Evolutionary conservation across 2,329 filamentous ascomycete species (phyloP).

Genomic region (Catunica adiposa): DNA sequence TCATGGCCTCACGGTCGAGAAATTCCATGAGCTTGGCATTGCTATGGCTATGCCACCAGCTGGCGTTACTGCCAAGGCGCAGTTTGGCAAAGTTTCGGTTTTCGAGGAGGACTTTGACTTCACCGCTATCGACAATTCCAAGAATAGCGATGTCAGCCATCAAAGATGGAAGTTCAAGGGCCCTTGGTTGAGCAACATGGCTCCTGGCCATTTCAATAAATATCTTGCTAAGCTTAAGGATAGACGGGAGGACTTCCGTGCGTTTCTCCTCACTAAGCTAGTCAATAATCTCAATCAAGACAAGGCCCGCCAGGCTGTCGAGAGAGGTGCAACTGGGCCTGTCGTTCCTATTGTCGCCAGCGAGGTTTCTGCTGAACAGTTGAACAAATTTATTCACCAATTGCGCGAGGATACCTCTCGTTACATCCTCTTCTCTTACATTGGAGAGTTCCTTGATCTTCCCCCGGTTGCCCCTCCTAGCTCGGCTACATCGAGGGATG

Average conservation of each 20-base stretch:
- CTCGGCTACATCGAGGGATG: constrained; percentile 15
- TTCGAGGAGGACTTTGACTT: constrained; percentile 43
- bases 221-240: constrained; percentile 38
- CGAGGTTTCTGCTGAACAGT: constrained; percentile 33
- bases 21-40: constrained; percentile 70
- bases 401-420: constrained; percentile 32
- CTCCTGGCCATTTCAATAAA: constrained; percentile 39
- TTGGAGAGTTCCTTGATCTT: constrained; percentile 46
- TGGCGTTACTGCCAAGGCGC: constrained; percentile 14
- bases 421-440: constrained; percentile 32
- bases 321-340: constrained; percentile 22
- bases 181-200: constrained; percentile 49
- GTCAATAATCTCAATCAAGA: constrained; percentile 29
- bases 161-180: constrained; percentile 50
- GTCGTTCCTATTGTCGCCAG: constrained; percentile 19
- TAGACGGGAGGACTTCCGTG: constrained; percentile 37
- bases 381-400: constrained; percentile 34
- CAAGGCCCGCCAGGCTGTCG: constrained; percentile 24
- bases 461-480: constrained; percentile 30
- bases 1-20: constrained; percentile 62
- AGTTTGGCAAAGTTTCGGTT: constrained; percentile 22
- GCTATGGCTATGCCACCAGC: constrained; percentile 41
- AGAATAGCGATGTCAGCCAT: constrained; percentile 24
- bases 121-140: constrained; percentile 26
- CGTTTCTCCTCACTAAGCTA: constrained; percentile 33